Conservation (phyloP, 805 yeast genomes). For the Jamesozyma spencerorum region DNA sequence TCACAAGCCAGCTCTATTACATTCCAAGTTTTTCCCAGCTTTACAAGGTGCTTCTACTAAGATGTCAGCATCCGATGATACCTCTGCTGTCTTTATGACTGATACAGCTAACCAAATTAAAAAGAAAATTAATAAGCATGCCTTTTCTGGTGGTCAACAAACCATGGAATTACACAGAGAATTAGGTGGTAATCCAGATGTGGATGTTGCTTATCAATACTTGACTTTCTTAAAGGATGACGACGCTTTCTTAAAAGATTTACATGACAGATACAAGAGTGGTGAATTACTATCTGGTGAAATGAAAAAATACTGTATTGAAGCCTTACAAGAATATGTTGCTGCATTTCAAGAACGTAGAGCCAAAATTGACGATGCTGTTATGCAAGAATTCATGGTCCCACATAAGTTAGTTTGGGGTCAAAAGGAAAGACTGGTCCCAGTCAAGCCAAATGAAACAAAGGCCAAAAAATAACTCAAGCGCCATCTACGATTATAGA, state of each 20-base stretch:
- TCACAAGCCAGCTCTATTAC: conserved; percentile 84
- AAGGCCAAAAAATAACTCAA: too few species aligned
- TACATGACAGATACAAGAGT: conserved; percentile 55
- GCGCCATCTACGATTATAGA: too few species aligned
- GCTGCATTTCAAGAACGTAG: conserved; percentile 75
- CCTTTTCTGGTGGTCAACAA: conserved; percentile 89
- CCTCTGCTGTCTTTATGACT: conserved; percentile 88
- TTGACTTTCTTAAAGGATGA: conserved; percentile 83
- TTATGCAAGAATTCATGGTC: conserved; percentile 63
- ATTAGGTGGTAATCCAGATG: conserved; percentile 88
- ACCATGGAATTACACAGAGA: conserved; percentile 84
- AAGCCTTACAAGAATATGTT: conserved; percentile 70
- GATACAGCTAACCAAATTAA: conserved; percentile 88
- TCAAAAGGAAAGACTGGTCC: conserved; percentile 59
- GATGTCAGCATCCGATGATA: conserved; percentile 92
- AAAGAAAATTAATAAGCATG: conserved; percentile 92
- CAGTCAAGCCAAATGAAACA: conserved; percentile 45
- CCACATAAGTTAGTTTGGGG: conserved; percentile 79
- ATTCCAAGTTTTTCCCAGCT: conserved; percentile 96
- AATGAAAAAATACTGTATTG: conserved; percentile 80
- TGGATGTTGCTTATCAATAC: conserved; percentile 92
- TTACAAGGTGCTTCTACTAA: conserved; percentile 92
- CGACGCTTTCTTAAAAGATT: conserved; percentile 60
- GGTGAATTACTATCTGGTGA: conserved; percentile 91
- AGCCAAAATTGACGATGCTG: conserved; percentile 50